Conservation (phyloP, 176 grass and related monocot species). For the Secale cereale region DNA sequence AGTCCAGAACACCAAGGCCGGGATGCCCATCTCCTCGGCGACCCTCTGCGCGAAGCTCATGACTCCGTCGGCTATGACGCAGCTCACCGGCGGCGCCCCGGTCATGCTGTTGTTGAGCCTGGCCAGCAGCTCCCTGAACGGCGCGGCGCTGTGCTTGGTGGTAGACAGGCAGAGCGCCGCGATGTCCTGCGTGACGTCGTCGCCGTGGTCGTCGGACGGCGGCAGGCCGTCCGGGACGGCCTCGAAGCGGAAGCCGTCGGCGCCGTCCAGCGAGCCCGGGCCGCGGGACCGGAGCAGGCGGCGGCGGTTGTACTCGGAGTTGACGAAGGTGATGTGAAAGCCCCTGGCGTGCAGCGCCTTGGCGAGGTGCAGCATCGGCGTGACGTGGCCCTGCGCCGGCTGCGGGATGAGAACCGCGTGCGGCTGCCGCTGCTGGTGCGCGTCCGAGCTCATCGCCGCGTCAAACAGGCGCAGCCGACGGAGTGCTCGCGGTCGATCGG, state of each 20-base stretch:
- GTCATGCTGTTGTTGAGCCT: constrained; percentile 35
- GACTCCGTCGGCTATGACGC: constrained; percentile 27
- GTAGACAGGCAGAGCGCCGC: constrained; percentile 50
- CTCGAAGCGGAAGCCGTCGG: constrained; percentile 50
- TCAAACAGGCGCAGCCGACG: no score
- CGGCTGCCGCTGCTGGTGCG: background rate
- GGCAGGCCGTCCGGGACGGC: constrained; percentile 67
- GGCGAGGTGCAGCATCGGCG: constrained; percentile 70
- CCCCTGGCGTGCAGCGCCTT: constrained; percentile 66
- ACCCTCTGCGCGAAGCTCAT: constrained; percentile 24
- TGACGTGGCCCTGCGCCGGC: constrained; percentile 75
- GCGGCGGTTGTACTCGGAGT: constrained; percentile 74
- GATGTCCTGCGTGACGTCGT: constrained; percentile 79
- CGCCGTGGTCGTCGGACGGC: background rate
- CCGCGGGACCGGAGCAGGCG: constrained; percentile 52
- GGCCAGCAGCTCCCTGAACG: constrained; percentile 51
- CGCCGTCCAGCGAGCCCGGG: constrained; percentile 29
- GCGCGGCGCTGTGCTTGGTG: constrained; percentile 35
- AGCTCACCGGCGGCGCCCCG: constrained; percentile 6
- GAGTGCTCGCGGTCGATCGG: no score
- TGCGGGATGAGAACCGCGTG: constrained; percentile 66
- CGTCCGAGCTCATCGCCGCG: constrained; percentile 26
- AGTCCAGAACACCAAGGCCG: constrained; percentile 25
- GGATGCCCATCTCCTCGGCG: constrained; percentile 10
- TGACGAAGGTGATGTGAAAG: constrained; percentile 69